These are phyloP conservation scores for Scutellaria minor DNA, from an alignment of 257 asterid genomes.

Conservation along the genomic window DNA sequence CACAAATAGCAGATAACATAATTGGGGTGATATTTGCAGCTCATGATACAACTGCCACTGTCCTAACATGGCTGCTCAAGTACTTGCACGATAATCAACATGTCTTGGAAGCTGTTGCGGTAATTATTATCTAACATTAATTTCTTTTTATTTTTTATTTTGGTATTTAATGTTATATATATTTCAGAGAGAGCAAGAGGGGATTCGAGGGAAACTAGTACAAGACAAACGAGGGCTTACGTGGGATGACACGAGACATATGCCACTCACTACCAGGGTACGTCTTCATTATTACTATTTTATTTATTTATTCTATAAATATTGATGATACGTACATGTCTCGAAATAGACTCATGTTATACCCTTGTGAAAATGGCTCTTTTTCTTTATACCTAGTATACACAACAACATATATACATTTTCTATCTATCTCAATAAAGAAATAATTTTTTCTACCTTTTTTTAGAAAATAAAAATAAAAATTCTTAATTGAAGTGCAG, in stretches of 20 bases:
- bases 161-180: no score
- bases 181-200: conserved; percentile 65
- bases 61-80: conserved; percentile 73
- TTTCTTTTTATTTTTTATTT: no score
- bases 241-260: conserved; percentile 72
- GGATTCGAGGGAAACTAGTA: conserved; percentile 38
- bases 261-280: conserved; percentile 63
- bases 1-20: conserved; percentile 70
- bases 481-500: no score
- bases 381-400: no score
- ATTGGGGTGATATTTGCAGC: conserved; percentile 81
- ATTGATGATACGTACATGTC: not conserved
- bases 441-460: no score
- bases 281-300: not conserved
- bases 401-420: no score
- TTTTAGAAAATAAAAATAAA: no score
- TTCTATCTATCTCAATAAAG: no score
- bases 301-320: not conserved
- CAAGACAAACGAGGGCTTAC: conserved; percentile 51
- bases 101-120: conserved; percentile 53
- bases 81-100: conserved; percentile 59
- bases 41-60: conserved; percentile 76
- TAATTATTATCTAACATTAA: conserved; percentile 4
- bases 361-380: no score
- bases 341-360: no score